Conservation (phyloP, 2,329 filamentous ascomycete species). For the Chaetomiaceae sp. region DNA sequence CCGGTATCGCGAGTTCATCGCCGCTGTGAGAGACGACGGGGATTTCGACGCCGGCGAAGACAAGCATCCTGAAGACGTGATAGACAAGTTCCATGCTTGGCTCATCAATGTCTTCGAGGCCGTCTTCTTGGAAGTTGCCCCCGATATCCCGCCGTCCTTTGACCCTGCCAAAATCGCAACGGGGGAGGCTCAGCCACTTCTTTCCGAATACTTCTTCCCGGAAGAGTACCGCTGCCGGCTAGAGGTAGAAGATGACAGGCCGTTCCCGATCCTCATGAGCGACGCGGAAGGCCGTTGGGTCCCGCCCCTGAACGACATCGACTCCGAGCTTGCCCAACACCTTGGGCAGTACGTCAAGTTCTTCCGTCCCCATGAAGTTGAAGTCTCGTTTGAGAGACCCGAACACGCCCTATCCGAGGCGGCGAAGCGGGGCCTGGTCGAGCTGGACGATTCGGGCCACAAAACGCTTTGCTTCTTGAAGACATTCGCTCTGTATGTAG, state of each 20-base stretch:
- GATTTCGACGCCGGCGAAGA: not conserved
- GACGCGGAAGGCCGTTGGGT: slow-evolving; percentile 4
- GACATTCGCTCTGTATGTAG: not conserved
- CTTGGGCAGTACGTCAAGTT: slow-evolving; percentile 12
- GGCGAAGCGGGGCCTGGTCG: slow-evolving; percentile 6
- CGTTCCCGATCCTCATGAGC: slow-evolving; percentile 12
- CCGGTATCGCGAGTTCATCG: slow-evolving; percentile 13
- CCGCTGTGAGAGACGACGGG: slow-evolving; percentile 2
- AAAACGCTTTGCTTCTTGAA: slow-evolving; percentile 14
- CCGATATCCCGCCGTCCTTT: slow-evolving; percentile 14
- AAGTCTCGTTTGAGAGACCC: slow-evolving; percentile 10
- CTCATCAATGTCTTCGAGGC: slow-evolving; percentile 14
- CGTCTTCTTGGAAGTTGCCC: slow-evolving; percentile 12
- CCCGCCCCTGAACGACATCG: slow-evolving; percentile 3
- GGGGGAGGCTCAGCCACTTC: slow-evolving; percentile 13
- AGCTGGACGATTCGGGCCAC: slow-evolving; percentile 4
- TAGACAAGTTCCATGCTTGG: slow-evolving; percentile 11
- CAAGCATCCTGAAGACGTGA: slow-evolving; percentile 11
- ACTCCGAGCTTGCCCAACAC: slow-evolving; percentile 7
- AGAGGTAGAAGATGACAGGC: slow-evolving; percentile 14
- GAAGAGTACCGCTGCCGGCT: slow-evolving; percentile 11
- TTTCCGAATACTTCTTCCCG: slow-evolving; percentile 16
- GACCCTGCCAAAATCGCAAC: slow-evolving; percentile 13
- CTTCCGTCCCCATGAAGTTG: slow-evolving; percentile 11
- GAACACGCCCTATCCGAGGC: slow-evolving; percentile 3